Evolutionary conservation across 2,329 filamentous ascomycete genomes (phyloP).

Genomic region (Fusarium algeriense): DNA sequence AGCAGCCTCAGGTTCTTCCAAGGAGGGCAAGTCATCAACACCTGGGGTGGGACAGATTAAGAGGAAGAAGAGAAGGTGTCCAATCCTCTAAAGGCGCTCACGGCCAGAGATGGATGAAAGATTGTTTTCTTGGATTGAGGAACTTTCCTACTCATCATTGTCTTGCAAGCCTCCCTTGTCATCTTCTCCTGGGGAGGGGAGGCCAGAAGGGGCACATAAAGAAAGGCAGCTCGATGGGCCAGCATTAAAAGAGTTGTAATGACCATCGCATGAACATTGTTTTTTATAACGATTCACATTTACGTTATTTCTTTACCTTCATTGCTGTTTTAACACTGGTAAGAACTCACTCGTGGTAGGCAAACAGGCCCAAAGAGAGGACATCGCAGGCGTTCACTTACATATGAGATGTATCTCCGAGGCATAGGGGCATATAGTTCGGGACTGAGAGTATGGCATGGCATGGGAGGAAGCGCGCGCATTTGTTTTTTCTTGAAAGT

Average conservation of each 20-base stretch:
- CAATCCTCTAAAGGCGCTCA: slow-evolving; percentile 71
- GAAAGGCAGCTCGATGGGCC: slow-evolving; percentile 34
- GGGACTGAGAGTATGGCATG: slow-evolving; percentile 40
- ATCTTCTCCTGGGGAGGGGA: slow-evolving; percentile 37
- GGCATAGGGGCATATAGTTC: slow-evolving; percentile 33
- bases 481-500: slow-evolving; percentile 40
- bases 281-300: slow-evolving; percentile 52
- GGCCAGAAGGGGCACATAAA: slow-evolving; percentile 18
- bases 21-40: slow-evolving; percentile 55
- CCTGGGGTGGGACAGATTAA: slow-evolving; percentile 65
- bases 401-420: slow-evolving; percentile 33
- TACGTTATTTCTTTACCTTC: slow-evolving; percentile 46
- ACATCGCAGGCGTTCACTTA: slow-evolving; percentile 36
- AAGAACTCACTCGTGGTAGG: slow-evolving; percentile 37
- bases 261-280: slow-evolving; percentile 56
- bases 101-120: slow-evolving; percentile 24
- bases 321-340: slow-evolving; percentile 41
- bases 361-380: slow-evolving; percentile 32
- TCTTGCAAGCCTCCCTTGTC: slow-evolving; percentile 25
- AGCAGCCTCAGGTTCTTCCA: slow-evolving; percentile 53
- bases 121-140: slow-evolving; percentile 37
- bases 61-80: slow-evolving; percentile 88
- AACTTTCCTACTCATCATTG: slow-evolving; percentile 29
- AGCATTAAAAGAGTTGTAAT: slow-evolving; percentile 56
- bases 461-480: slow-evolving; percentile 43